Evolutionary conservation across 768 basidiomycete genomes (phyloP).

Genomic region (Chalciporus pseudorubinellus): DNA sequence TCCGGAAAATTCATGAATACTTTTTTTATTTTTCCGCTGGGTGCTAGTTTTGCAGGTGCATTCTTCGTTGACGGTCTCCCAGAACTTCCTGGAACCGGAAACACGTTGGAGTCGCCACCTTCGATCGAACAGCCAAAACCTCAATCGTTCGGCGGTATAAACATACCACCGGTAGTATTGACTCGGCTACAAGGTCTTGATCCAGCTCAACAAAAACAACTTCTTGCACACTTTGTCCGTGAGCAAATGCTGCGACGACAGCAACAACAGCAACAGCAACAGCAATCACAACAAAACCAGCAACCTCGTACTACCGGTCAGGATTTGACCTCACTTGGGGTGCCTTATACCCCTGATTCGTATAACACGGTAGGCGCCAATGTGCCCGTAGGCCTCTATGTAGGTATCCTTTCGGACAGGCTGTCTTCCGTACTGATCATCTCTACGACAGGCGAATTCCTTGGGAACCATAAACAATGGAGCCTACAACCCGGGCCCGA

Average conservation of each 20-base stretch:
- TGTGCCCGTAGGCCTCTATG: conserved; percentile 17
- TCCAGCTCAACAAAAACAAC: conserved; percentile 18
- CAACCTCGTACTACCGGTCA: conserved; percentile 14
- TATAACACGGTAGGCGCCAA: conserved; percentile 7
- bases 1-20: conserved; percentile 43
- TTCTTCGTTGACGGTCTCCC: conserved; percentile 57
- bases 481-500: conserved; percentile 21
- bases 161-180: conserved; percentile 10
- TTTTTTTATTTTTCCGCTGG: conserved; percentile 46
- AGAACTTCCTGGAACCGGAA: conserved; percentile 29
- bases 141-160: background rate
- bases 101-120: conserved; percentile 9
- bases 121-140: conserved; percentile 6
- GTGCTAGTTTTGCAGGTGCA: conserved; percentile 39
- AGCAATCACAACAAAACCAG: conserved; percentile 23
- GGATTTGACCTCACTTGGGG: conserved; percentile 15
- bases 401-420: conserved; percentile 4
- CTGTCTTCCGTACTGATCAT: background rate
- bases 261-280: conserved; percentile 26
- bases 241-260: conserved; percentile 12
- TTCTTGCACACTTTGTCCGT: conserved; percentile 15
- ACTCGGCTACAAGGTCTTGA: conserved; percentile 26
- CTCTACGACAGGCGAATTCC: conserved; percentile 11
- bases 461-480: conserved; percentile 11
- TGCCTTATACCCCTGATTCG: conserved; percentile 4